Base-by-base conservation (phyloP, 2,329 filamentous ascomycete species). In the Nemania sp. region DNA sequence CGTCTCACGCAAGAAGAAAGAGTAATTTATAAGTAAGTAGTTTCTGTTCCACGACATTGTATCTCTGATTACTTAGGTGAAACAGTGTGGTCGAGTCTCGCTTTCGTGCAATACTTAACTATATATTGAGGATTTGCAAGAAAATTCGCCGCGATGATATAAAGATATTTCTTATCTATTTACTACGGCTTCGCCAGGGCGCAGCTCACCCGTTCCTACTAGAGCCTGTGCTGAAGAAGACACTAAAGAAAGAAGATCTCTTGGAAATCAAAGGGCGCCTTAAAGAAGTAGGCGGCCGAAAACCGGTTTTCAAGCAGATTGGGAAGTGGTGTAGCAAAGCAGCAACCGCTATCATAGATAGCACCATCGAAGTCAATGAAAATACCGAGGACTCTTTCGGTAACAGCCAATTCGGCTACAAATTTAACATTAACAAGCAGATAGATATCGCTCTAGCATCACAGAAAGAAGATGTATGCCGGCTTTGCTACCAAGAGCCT, bases 1-100 rank as follows among this genome's bases (percentile, higher is more conserved):
- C 2, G 7, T 2, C 49, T 71, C 8, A 67, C 52, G 1, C 47
- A 26, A 53, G 69, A 71, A 56, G 69, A 71, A 29, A 15, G 64
- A 11, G 20, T 67, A 7, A 70, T 71, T 15, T 71, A 71, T 24
- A 29, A 49, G 67, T 71, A 38, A 57, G 64, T 13, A 5, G 49
- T 3, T 20, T 18, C 29, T n/a, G 20, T 26, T 8, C 27, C 13
- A 35, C 13, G 15, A 41, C 35, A 5, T 10, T 41, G 15, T 22
- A 41, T 53, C 2, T 11, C n/a, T n/a, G n/a, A 5, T 2, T 38
- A 15, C 24, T 26, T 26, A 45, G 20, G 13, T 1, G 57, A 38
- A n/a, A 3, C 27, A 71, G 67, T 2, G 51, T 53, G 13, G 59
- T 70, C 4, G 55, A 64, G n/a, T 8, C n/a, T 8, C 49, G 57